Conservation (phyloP, 768 basidiomycete species). For the Suillus subaureus region DNA sequence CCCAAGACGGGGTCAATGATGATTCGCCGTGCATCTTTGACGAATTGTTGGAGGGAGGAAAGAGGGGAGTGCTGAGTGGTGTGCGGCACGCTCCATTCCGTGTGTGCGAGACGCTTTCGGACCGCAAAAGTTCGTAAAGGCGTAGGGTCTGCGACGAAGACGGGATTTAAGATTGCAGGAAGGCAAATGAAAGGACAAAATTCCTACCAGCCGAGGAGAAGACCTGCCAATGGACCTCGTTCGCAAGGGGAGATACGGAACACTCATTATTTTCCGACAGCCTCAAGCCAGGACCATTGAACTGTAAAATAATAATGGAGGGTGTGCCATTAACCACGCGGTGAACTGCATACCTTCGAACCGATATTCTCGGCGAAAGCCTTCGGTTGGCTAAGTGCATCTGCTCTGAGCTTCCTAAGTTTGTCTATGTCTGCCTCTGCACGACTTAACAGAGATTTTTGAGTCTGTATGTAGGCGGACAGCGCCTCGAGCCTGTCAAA, state of each 20-base stretch:
- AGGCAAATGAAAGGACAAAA: conserved; percentile 5
- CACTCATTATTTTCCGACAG: conserved; percentile 50
- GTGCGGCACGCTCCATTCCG: conserved; percentile 41
- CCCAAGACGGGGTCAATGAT: conserved; percentile 51
- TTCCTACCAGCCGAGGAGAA: conserved; percentile 58
- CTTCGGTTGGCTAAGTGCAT: conserved; percentile 39
- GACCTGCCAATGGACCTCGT: conserved; percentile 62
- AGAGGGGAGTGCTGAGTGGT: conserved; percentile 44
- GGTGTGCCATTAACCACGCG: conserved; percentile 9
- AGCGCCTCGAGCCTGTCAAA: conserved; percentile 53
- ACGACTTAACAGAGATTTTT: conserved; percentile 57
- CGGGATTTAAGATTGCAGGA: conserved; percentile 7
- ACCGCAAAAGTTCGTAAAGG: conserved; percentile 52
- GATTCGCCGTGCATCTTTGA: conserved; percentile 50
- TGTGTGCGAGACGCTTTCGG: conserved; percentile 38
- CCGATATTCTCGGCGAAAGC: conserved; percentile 34
- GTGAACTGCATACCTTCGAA: conserved; percentile 35
- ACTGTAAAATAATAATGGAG: conserved; percentile 33
- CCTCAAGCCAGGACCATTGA: conserved; percentile 34
- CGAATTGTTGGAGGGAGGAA: conserved; percentile 59
- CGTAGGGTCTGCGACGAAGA: conserved; percentile 47
- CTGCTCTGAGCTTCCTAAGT: conserved; percentile 47
- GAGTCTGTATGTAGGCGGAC: conserved; percentile 62
- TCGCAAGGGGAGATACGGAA: conserved; percentile 41
- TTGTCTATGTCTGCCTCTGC: conserved; percentile 65